Conservation (phyloP, 2,329 filamentous ascomycete species). For the Nannizziopsis barbatae region DNA sequence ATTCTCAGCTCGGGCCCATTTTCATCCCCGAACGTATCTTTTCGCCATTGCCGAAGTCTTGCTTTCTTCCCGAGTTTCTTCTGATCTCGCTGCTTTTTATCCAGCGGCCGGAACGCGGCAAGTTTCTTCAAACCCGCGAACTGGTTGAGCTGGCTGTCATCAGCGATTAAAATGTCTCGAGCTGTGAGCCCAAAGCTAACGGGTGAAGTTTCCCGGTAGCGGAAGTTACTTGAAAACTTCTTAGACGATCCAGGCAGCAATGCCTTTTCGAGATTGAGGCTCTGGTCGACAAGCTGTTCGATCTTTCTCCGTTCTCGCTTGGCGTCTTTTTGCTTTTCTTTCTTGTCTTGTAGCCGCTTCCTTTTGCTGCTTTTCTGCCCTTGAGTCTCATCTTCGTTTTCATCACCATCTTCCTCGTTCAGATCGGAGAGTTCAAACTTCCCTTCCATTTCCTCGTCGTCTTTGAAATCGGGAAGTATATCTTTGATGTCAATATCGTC, state of each 20-base stretch:
- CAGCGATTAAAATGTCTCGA: constrained; percentile 81
- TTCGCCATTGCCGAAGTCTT: constrained; percentile 73
- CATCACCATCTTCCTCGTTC: constrained; percentile 38
- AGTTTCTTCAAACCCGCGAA: constrained; percentile 93
- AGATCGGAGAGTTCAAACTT: constrained; percentile 47
- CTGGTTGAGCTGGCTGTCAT: constrained; percentile 74
- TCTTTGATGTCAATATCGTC: constrained; percentile 97
- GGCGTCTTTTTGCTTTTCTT: constrained; percentile 57
- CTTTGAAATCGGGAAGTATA: constrained; percentile 74
- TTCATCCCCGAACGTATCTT: constrained; percentile 54
- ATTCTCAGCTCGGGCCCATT: constrained; percentile 36
- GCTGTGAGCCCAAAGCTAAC: constrained; percentile 80
- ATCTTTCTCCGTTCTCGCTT: constrained; percentile 72
- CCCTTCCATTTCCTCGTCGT: constrained; percentile 43
- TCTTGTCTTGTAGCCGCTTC: constrained; percentile 39
- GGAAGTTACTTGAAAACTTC: constrained; percentile 52
- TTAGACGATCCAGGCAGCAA: constrained; percentile 45
- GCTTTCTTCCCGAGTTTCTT: constrained; percentile 90
- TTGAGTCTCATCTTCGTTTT: constrained; percentile 27
- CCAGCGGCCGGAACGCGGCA: constrained; percentile 72
- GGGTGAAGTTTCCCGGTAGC: constrained; percentile 89
- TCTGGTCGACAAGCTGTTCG: constrained; percentile 73
- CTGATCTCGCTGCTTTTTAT: constrained; percentile 81
- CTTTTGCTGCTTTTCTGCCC: constrained; percentile 31
- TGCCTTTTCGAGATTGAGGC: constrained; percentile 61